Conservation (phyloP, 202 grass and related monocot species). For the Zizania palustris region DNA sequence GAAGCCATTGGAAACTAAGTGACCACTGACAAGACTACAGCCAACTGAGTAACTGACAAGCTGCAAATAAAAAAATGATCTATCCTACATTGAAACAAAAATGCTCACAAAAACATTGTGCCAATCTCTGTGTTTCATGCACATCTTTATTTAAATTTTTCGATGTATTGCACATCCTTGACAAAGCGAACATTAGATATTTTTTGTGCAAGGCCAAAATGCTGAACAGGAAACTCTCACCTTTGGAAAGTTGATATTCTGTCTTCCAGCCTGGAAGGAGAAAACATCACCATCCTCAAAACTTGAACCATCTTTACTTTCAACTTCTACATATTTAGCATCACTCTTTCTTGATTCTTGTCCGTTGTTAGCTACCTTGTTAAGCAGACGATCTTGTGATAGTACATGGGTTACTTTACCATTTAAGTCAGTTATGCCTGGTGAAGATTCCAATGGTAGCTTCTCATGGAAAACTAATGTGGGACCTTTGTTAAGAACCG, state of each 20-base stretch:
- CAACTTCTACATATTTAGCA: constrained; percentile 49
- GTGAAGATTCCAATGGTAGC: constrained; percentile 47
- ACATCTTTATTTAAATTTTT: not conserved
- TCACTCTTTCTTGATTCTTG: constrained; percentile 52
- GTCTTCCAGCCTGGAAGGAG: constrained; percentile 71
- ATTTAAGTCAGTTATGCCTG: constrained; percentile 49
- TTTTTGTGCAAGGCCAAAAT: constrained; percentile 4
- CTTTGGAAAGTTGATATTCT: constrained; percentile 65
- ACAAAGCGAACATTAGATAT: not conserved
- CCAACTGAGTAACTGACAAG: not conserved
- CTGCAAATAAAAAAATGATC: not conserved
- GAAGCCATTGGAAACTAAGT: not conserved
- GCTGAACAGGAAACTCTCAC: constrained; percentile 40
- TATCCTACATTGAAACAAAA: not conserved
- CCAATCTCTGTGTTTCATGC: not conserved
- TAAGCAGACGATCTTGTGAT: constrained; percentile 40
- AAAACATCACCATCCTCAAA: constrained; percentile 78
- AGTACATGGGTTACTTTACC: constrained; percentile 47
- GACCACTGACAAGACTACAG: not conserved
- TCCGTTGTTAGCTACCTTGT: constrained; percentile 35
- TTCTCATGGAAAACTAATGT: constrained; percentile 83
- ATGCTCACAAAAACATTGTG: not conserved
- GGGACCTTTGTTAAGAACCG: constrained; percentile 69
- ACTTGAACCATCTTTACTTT: constrained; percentile 48
- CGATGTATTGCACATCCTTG: not conserved